Percentiles rank a stretch among this genome's conserved stretches.
Conservation (phyloP, 2,329 filamentous ascomycete species). For the Cladosporium sp. region DNA sequence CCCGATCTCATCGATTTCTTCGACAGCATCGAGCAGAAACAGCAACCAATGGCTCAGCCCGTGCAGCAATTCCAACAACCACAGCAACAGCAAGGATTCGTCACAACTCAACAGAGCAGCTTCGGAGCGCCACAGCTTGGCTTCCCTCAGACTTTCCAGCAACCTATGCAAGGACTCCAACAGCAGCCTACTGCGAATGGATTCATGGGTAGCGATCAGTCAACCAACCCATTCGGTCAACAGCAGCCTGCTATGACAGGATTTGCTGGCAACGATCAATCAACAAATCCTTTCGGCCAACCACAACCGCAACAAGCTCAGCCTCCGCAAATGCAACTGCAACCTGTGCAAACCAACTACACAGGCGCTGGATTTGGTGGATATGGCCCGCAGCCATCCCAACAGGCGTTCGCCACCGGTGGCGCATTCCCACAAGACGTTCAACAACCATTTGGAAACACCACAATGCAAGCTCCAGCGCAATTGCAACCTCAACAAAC, state of each 20-base stretch:
- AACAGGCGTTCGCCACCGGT: conserved; percentile 41
- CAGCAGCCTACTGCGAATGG: conserved; percentile 46
- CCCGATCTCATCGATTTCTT: conserved; percentile 93
- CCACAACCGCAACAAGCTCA: conserved; percentile 26
- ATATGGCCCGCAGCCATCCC: conserved; percentile 70
- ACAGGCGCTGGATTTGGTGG: conserved; percentile 83
- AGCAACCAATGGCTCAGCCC: conserved; percentile 59
- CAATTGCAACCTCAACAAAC: conserved; percentile 64
- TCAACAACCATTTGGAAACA: conserved; percentile 30
- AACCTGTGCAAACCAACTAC: conserved; percentile 60
- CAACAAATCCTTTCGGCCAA: conserved; percentile 43
- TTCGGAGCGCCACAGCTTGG: conserved; percentile 30
- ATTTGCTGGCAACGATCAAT: conserved; percentile 31
- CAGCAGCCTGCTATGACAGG: conserved; percentile 47
- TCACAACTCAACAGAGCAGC: conserved; percentile 29
- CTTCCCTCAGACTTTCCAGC: conserved; percentile 24
- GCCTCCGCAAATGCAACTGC: conserved; percentile 42
- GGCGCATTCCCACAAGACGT: conserved; percentile 26
- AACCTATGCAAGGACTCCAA: conserved; percentile 23
- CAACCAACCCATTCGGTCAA: conserved; percentile 19
- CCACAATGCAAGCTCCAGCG: conserved; percentile 36
- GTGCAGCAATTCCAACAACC: conserved; percentile 35
- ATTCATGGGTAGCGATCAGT: conserved; percentile 25
- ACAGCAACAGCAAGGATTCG: conserved; percentile 32
- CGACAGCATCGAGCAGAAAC: conserved; percentile 87